Evolutionary conservation across 2,329 filamentous ascomycete genomes (phyloP).

Genomic region (Colletotrichum chrysophilum): DNA sequence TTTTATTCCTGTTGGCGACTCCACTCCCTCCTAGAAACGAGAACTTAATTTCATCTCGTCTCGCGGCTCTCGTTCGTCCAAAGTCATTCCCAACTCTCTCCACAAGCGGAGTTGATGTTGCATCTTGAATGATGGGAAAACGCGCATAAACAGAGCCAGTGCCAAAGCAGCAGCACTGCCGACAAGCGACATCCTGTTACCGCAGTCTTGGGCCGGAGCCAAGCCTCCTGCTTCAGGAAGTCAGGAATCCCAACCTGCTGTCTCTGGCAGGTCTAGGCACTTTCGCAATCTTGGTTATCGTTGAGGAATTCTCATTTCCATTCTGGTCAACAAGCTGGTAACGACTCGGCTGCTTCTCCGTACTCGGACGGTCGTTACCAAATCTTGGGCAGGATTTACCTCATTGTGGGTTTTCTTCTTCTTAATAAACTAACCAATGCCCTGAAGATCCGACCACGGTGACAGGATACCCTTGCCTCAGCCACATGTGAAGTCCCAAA

Average conservation of each 20-base stretch:
- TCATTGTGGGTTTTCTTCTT: neutral
- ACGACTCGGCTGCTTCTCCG: neutral
- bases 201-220: neutral
- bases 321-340: neutral
- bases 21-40: slow-evolving; percentile 1
- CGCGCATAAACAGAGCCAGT: neutral
- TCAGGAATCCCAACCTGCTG: neutral
- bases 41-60: slow-evolving; percentile 1
- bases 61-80: neutral
- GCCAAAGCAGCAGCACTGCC: slow-evolving; percentile 5
- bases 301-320: neutral
- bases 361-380: neutral
- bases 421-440: neutral
- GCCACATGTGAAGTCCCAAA: neutral
- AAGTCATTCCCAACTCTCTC: neutral
- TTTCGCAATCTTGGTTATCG: slow-evolving; percentile 3
- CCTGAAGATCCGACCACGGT: neutral
- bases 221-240: neutral
- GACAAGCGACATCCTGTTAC: neutral
- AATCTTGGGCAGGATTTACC: neutral
- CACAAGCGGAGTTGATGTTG: neutral
- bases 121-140: neutral
- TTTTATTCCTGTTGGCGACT: neutral
- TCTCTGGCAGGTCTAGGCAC: slow-evolving; percentile 5
- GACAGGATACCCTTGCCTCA: neutral